Conservation (phyloP, 306 rosid species). For the Acmispon strigosus region DNA sequence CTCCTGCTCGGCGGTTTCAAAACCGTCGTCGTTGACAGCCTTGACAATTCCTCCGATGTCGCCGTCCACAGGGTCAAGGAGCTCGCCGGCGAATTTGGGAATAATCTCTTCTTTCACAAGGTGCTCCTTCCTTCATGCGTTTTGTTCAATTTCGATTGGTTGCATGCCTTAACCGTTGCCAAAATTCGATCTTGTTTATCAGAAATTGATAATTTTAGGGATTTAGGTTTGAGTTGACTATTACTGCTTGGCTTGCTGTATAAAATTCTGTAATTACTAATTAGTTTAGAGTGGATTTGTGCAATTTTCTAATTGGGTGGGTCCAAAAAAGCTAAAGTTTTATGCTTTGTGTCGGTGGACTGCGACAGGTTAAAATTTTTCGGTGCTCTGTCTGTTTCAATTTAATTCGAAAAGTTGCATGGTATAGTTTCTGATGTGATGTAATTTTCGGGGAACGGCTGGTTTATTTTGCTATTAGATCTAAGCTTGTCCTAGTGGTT, state of each 20-base stretch:
- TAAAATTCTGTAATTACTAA: not conserved
- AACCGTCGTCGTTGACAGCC: slow-evolving; percentile 72
- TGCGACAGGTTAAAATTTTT: not conserved
- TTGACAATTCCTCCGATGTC: slow-evolving; percentile 72
- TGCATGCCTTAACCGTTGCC: not conserved
- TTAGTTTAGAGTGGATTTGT: not conserved
- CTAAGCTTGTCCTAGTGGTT: slow-evolving; percentile 10
- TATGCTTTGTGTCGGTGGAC: not conserved
- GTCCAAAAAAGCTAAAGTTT: not conserved
- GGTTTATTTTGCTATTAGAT: not conserved
- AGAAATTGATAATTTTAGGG: not conserved
- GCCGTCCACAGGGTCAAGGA: slow-evolving; percentile 55
- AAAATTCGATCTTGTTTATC: not conserved
- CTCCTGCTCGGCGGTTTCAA: slow-evolving; percentile 70
- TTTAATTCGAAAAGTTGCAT: not conserved
- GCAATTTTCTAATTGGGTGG: not conserved
- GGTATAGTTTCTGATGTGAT: slow-evolving; percentile 11
- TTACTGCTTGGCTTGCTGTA: not conserved
- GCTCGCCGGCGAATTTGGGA: slow-evolving; percentile 71
- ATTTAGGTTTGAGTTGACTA: slow-evolving; percentile 13
- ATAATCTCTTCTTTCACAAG: slow-evolving; percentile 77
- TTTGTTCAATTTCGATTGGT: not conserved
- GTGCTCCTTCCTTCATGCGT: slow-evolving; percentile 19
- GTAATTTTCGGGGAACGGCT: not conserved
- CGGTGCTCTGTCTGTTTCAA: slow-evolving; percentile 17